A percentile compares a stretch with the other conserved stretches of the same genome.
These are phyloP conservation scores for Trametes pubescens DNA, from an alignment of 1,284 basidiomycete species.

Conservation along the genomic window DNA sequence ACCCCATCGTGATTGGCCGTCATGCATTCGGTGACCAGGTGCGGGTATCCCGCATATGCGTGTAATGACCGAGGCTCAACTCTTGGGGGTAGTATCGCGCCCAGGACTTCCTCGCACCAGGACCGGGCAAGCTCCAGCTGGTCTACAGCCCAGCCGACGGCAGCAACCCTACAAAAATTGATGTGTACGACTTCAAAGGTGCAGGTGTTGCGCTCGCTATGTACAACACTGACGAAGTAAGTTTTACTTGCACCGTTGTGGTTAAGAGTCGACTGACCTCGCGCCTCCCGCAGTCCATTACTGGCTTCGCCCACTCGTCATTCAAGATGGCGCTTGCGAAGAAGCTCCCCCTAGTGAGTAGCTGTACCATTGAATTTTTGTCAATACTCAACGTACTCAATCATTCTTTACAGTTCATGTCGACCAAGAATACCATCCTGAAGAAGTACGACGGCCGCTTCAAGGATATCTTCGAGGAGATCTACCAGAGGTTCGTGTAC, in stretches of 20 bases:
- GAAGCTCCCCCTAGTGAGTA: conserved; percentile 86
- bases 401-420: conserved; percentile 77
- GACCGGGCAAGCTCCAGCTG: conserved; percentile 90
- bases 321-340: conserved; percentile 99
- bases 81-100: conserved; percentile 73
- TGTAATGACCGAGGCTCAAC: neutral
- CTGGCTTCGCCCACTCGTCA: conserved; percentile 94
- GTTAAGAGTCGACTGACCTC: neutral
- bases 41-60: conserved; percentile 21
- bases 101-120: conserved; percentile 89
- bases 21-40: conserved; percentile 98
- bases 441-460: conserved; percentile 98
- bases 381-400: neutral
- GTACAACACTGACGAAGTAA: conserved; percentile 94
- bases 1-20: conserved; percentile 96
- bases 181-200: conserved; percentile 93
- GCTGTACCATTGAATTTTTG: neutral
- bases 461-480: conserved; percentile 98
- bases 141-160: conserved; percentile 86
- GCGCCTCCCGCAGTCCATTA: conserved; percentile 68
- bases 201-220: conserved; percentile 91
- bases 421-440: conserved; percentile 97
- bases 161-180: conserved; percentile 65
- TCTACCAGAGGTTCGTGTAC: conserved; percentile 70
- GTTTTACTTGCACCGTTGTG: conserved; percentile 24